Percentiles rank a stretch among this genome's conserved stretches.
Evolutionary conservation across 2,329 filamentous ascomycete genomes (phyloP).

Genomic region (Fusarium kyushuense): DNA sequence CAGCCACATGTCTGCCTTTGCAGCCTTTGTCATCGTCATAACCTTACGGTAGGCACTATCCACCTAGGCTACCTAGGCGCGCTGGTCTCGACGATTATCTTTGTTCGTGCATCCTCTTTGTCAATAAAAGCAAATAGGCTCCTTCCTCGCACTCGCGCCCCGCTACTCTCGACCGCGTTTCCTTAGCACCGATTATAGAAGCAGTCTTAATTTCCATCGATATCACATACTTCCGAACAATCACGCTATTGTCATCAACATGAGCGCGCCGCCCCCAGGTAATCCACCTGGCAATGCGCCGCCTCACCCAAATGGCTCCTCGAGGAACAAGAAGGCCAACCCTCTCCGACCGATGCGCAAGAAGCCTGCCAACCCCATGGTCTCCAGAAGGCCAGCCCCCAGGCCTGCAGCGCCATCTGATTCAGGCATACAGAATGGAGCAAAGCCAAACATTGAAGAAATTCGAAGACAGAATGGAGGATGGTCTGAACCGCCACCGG

Average conservation of each 20-base stretch:
- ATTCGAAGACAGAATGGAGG: conserved; percentile 64
- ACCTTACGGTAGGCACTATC: conserved; percentile 1
- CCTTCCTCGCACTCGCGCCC: background rate
- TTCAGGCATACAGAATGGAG: conserved; percentile 45
- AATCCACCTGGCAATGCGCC: conserved; percentile 46
- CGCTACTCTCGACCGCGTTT: background rate
- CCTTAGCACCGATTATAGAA: background rate
- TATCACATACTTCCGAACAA: background rate
- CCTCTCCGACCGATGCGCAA: conserved; percentile 57
- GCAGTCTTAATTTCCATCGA: conserved; percentile 7
- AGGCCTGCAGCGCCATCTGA: conserved; percentile 44
- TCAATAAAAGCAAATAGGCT: conserved; percentile 31
- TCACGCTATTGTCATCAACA: conserved; percentile 44
- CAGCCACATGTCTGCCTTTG: conserved; percentile 35
- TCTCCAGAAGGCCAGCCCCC: conserved; percentile 62
- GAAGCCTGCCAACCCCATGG: conserved; percentile 69
- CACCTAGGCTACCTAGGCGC: conserved; percentile 2
- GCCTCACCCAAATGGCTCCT: conserved; percentile 51
- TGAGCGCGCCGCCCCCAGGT: conserved; percentile 58
- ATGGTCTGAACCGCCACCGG: conserved; percentile 67
- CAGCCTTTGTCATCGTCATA: conserved; percentile 48
- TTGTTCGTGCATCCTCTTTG: conserved; percentile 35
- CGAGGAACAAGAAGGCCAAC: conserved; percentile 51
- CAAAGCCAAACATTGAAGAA: conserved; percentile 55
- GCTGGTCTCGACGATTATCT: conserved; percentile 16